Percentiles rank a stretch among this genome's conserved stretches.
Evolutionary conservation across 768 basidiomycete genomes (phyloP).

Genomic region (Mrakia gelida): DNA sequence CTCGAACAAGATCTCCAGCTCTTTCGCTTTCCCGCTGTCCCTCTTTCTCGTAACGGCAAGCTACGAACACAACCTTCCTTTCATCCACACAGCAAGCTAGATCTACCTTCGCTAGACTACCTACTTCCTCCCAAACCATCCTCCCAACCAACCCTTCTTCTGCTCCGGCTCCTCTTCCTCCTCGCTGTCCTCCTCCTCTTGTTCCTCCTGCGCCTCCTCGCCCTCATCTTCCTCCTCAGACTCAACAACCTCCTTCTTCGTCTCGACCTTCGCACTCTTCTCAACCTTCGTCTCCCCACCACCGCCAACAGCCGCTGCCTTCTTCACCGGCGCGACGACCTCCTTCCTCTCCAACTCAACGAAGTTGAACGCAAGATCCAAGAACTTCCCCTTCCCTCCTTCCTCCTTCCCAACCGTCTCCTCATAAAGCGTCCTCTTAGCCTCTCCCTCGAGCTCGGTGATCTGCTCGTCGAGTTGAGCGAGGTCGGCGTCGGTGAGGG

Average conservation of each 20-base stretch:
- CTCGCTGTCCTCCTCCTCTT: background rate
- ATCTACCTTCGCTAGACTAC: too few relatives aligned
- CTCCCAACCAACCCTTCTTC: conserved; percentile 22
- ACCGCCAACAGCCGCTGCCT: background rate
- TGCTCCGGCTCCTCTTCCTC: background rate
- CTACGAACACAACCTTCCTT: too few relatives aligned
- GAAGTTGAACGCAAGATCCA: conserved; percentile 19
- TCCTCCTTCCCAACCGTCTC: background rate
- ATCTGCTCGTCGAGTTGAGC: conserved; percentile 56
- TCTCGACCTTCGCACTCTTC: background rate
- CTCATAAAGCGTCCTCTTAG: conserved; percentile 47
- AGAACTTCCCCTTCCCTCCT: background rate
- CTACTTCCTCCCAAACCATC: conserved; percentile 25
- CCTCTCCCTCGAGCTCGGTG: conserved; percentile 49
- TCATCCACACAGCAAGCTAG: too few relatives aligned
- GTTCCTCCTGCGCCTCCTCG: conserved; percentile 10
- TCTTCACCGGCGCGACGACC: background rate
- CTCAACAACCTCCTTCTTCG: background rate
- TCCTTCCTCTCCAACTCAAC: conserved; percentile 9
- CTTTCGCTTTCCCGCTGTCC: too few relatives aligned
- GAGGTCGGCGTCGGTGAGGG: conserved; percentile 50
- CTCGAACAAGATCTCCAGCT: too few relatives aligned
- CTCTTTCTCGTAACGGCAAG: too few relatives aligned
- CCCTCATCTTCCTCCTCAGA: background rate
- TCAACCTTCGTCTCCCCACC: background rate